Percentiles rank a stretch among this genome's conserved stretches.
phyloP scores from a whole-genome alignment of 2,329 filamentous ascomycete genomes.

The Alternaria metachromatica region DNA sequence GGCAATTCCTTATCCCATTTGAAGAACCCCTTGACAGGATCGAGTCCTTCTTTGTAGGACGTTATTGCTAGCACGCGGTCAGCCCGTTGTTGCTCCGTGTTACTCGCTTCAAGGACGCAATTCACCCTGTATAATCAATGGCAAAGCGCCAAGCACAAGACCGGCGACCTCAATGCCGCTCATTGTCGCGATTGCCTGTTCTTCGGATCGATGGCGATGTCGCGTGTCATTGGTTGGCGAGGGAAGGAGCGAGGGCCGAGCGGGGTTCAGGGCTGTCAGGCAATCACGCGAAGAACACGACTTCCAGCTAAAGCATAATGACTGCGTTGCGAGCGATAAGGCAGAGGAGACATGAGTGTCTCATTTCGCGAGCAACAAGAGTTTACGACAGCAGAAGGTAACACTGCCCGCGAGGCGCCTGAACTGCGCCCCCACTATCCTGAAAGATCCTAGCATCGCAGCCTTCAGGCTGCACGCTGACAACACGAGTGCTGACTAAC shows the following conservation, averaged over 20 bases:
- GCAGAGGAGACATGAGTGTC: neutral
- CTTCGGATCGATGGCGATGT: neutral
- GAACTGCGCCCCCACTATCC: slow-evolving; percentile 15
- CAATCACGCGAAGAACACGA: neutral
- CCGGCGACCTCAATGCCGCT: slow-evolving; percentile 43
- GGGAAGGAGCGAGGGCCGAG: slow-evolving; percentile 7
- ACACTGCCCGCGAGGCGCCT: slow-evolving; percentile 5
- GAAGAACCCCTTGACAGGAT: slow-evolving; percentile 48
- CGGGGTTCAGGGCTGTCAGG: slow-evolving; percentile 13
- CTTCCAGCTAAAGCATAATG: neutral
- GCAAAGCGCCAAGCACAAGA: slow-evolving; percentile 47
- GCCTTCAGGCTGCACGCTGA: neutral
- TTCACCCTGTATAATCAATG: slow-evolving; percentile 46
- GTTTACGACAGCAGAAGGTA: neutral
- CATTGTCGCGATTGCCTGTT: slow-evolving; percentile 22
- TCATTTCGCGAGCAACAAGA: slow-evolving; percentile 1
- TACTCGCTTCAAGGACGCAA: slow-evolving; percentile 1
- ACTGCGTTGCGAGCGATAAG: neutral
- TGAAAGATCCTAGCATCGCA: slow-evolving; percentile 11
- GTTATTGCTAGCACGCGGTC: slow-evolving; percentile 33
- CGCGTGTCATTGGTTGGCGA: slow-evolving; percentile 11
- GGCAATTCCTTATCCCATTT: slow-evolving; percentile 47
- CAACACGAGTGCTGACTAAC: slow-evolving; percentile 1
- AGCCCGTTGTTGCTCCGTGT: neutral
- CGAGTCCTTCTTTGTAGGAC: slow-evolving; percentile 49